phyloP scores from a whole-genome alignment of 257 asterid genomes.

The Echium plantagineum region DNA sequence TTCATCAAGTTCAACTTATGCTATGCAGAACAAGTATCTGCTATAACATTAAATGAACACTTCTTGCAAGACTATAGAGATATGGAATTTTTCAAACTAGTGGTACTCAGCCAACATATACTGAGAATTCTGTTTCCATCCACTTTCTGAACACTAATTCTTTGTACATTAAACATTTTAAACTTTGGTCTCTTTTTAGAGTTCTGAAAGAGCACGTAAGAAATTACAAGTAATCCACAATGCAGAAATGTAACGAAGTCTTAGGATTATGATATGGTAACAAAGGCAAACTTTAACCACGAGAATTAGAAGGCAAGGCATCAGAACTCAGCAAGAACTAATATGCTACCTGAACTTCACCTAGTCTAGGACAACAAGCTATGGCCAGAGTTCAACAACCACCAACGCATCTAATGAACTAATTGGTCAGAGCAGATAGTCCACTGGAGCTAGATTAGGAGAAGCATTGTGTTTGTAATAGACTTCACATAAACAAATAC shows the following conservation, averaged over 20 bases:
- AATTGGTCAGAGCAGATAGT: too few species aligned
- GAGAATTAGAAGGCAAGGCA: neutral
- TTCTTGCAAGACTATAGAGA: neutral
- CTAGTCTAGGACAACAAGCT: too few species aligned
- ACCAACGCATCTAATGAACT: too few species aligned
- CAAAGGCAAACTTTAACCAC: neutral
- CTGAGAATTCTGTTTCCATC: too few species aligned
- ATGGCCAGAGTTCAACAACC: too few species aligned
- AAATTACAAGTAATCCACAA: neutral
- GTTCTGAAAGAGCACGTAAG: neutral
- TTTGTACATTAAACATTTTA: neutral
- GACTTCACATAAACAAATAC: neutral
- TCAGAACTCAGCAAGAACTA: neutral
- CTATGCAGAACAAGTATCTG: neutral
- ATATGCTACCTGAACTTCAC: neutral
- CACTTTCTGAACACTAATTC: too few species aligned
- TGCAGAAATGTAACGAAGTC: conserved; percentile 2
- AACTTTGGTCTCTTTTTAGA: neutral
- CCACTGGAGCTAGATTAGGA: too few species aligned
- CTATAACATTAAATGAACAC: neutral
- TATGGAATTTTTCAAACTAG: too few species aligned
- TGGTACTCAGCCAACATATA: too few species aligned
- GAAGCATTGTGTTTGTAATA: too few species aligned
- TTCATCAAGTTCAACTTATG: neutral
- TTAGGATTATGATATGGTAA: too few species aligned